phyloP scores from a whole-genome alignment of 2,329 filamentous ascomycete species.

The Ophiostoma triangulosporum region DNA sequence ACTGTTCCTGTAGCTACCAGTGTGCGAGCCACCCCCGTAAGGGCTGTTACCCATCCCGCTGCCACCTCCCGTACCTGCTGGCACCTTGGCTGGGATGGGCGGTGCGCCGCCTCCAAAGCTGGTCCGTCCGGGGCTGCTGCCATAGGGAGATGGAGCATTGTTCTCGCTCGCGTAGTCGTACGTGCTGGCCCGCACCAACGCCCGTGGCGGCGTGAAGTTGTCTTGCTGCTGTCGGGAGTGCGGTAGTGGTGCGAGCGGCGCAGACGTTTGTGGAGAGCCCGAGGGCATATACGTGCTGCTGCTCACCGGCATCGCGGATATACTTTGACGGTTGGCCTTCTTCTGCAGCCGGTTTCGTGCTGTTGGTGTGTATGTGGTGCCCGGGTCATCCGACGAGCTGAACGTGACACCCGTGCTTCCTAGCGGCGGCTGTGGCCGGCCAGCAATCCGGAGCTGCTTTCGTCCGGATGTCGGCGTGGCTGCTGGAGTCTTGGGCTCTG shows the following conservation, averaged over 20 bases:
- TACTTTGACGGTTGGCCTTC: constrained; percentile 35
- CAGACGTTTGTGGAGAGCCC: constrained; percentile 18
- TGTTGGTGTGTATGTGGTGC: constrained; percentile 18
- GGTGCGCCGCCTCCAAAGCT: constrained; percentile 27
- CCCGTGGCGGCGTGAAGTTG: constrained; percentile 31
- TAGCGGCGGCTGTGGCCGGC: constrained; percentile 28
- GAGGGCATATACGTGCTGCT: constrained; percentile 2
- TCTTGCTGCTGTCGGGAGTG: constrained; percentile 36
- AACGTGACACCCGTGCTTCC: constrained; percentile 18
- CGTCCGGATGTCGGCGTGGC: constrained; percentile 31
- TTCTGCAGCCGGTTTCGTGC: constrained; percentile 52
- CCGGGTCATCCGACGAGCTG: constrained; percentile 22
- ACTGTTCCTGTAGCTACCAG: constrained; percentile 1
- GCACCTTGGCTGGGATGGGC: constrained; percentile 58
- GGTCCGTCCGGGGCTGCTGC: constrained; percentile 17
- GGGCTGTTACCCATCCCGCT: constrained; percentile 20
- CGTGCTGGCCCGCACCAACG: constrained; percentile 32
- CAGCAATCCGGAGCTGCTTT: constrained; percentile 35
- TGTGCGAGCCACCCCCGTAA: not conserved
- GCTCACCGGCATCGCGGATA: constrained; percentile 21
- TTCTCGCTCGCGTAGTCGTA: constrained; percentile 44
- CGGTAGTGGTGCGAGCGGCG: constrained; percentile 39
- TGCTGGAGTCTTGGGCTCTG: constrained; percentile 43
- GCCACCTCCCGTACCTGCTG: constrained; percentile 24
- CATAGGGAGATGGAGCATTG: constrained; percentile 24